Conservation (phyloP, 345 rosid species). For the Turritis glabra region DNA sequence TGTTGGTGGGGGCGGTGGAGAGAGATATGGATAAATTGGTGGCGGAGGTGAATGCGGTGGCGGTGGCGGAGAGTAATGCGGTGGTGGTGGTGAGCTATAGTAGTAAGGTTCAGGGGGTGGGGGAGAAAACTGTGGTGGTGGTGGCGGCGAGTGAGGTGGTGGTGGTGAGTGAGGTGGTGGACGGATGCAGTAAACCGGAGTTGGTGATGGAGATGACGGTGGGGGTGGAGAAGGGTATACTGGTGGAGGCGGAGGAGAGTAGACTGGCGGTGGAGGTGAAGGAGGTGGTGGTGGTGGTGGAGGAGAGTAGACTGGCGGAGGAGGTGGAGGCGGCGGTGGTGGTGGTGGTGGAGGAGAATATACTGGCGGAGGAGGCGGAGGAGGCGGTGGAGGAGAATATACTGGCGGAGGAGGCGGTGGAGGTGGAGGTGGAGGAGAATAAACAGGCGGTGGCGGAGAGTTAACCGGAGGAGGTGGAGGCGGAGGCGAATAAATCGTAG, state of each 20-base stretch:
- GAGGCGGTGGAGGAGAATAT: constrained; percentile 24
- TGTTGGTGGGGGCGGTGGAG: constrained; percentile 44
- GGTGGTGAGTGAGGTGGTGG: constrained; percentile 45
- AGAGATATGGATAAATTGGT: constrained; percentile 27
- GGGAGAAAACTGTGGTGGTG: constrained; percentile 36
- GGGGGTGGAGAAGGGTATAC: constrained; percentile 35
- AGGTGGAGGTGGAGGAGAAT: constrained; percentile 29
- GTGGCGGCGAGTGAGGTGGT: constrained; percentile 49
- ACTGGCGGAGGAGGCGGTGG: constrained; percentile 24
- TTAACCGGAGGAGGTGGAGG: constrained; percentile 27
- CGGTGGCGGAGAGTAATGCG: constrained; percentile 35
- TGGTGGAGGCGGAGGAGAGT: constrained; percentile 44
- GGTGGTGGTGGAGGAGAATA: constrained; percentile 4
- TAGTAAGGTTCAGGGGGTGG: constrained; percentile 23
- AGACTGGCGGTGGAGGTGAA: constrained; percentile 17
- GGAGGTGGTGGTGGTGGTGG: constrained; percentile 38
- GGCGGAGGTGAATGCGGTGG: constrained; percentile 51
- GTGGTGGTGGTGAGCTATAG: constrained; percentile 51
- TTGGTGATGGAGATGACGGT: constrained; percentile 41
- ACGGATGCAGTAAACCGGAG: constrained; percentile 31
- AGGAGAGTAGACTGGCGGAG: constrained; percentile 40
- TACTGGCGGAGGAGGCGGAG: constrained; percentile 18
- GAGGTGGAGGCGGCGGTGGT: constrained; percentile 40
- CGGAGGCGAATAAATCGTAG: constrained; percentile 29
- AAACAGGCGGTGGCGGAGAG: constrained; percentile 26